phyloP scores from a whole-genome alignment of 2,329 filamentous ascomycete genomes.

The Emmonsia crescens region DNA sequence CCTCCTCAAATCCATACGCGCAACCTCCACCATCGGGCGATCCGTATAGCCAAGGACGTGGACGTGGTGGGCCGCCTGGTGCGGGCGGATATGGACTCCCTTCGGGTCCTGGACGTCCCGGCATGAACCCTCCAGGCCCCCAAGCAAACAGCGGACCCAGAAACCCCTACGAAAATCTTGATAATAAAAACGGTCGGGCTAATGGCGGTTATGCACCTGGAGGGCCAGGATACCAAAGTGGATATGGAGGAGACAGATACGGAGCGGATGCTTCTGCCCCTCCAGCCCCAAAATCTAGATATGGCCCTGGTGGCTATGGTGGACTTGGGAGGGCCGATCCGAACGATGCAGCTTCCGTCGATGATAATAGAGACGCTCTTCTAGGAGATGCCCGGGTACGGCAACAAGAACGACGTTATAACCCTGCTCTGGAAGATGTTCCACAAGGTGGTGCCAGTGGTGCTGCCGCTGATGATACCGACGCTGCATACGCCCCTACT shows the following conservation, averaged over 20 bases:
- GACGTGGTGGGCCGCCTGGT: slow-evolving; percentile 30
- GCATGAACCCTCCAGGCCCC: slow-evolving; percentile 5
- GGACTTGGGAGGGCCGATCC: slow-evolving; percentile 42
- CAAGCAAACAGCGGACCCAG: slow-evolving; percentile 13
- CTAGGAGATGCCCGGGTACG: slow-evolving; percentile 48
- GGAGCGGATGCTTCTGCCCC: slow-evolving; percentile 27
- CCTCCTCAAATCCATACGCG: slow-evolving; percentile 47
- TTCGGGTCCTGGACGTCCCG: slow-evolving; percentile 11
- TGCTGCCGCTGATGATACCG: slow-evolving; percentile 5
- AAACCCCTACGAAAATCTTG: slow-evolving; percentile 15
- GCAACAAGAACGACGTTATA: slow-evolving; percentile 35
- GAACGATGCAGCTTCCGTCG: slow-evolving; percentile 40
- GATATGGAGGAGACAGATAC: slow-evolving; percentile 44
- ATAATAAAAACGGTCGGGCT: slow-evolving; percentile 21
- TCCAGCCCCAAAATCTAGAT: slow-evolving; percentile 33
- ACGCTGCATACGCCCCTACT: slow-evolving; percentile 21
- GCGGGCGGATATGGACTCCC: slow-evolving; percentile 24
- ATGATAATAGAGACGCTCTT: slow-evolving; percentile 46
- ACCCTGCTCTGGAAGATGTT: slow-evolving; percentile 19
- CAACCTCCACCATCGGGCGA: slow-evolving; percentile 37
- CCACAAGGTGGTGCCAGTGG: slow-evolving; percentile 16
- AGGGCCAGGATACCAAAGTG: slow-evolving; percentile 35
- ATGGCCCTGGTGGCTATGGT: slow-evolving; percentile 43
- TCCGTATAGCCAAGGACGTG: slow-evolving; percentile 44
- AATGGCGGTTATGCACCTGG: slow-evolving; percentile 31